Evolutionary conservation across 2,329 filamentous ascomycete species (phyloP).

Genomic region (Leptographium flavum): DNA sequence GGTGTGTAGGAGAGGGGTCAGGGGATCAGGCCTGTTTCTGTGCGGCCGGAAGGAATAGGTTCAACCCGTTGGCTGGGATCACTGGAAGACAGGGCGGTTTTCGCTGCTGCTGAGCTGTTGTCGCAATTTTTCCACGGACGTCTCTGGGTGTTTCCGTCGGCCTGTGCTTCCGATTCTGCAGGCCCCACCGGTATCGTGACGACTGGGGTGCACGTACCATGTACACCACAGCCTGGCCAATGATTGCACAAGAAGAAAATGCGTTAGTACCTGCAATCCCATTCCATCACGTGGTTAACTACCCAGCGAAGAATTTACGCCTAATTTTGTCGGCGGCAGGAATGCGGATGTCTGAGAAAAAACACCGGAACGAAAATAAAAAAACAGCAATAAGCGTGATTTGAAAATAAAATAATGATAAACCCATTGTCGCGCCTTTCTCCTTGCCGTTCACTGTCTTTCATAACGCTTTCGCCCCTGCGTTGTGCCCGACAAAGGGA

Average conservation of each 20-base stretch:
- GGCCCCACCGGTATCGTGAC: not conserved
- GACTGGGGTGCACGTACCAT: not conserved
- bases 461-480: not conserved
- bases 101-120: not conserved
- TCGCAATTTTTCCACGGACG: not conserved
- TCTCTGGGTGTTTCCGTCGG: not conserved
- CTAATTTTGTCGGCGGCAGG: not conserved
- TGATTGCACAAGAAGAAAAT: not conserved
- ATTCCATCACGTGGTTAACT: not conserved
- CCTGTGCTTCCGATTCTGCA: not conserved
- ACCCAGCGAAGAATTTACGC: not conserved
- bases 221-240: not conserved
- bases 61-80: not conserved
- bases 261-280: not conserved
- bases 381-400: not conserved
- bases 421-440: not conserved
- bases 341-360: not conserved
- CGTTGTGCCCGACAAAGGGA: not conserved
- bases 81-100: not conserved
- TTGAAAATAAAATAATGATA: not conserved
- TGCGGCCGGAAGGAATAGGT: not conserved
- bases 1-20: not conserved
- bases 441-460: not conserved
- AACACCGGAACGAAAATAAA: not conserved
- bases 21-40: not conserved